These are phyloP conservation scores for Rosa hybrid DNA, from an alignment of 331 rosid species.

Conservation along the genomic window DNA sequence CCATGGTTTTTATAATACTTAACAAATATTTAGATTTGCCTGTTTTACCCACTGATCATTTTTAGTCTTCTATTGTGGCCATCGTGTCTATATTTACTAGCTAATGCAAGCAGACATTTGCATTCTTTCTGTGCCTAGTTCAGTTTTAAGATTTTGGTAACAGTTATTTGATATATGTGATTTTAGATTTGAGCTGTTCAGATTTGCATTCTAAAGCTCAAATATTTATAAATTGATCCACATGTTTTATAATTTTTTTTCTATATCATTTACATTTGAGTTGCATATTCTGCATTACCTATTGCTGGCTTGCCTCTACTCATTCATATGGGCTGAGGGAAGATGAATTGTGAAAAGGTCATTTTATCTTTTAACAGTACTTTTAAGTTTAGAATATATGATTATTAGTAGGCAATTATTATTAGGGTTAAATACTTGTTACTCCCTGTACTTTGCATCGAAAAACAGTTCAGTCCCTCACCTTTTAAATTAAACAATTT, in stretches of 20 bases:
- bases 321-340: not conserved
- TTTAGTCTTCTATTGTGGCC: not conserved
- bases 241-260: not conserved
- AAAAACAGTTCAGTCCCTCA: too few relatives aligned
- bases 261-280: not conserved
- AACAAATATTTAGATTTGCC: constrained; percentile 36
- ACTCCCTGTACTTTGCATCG: too few relatives aligned
- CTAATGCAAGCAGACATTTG: not conserved
- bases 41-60: not conserved
- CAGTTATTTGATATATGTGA: not conserved
- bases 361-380: not conserved
- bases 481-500: too few relatives aligned
- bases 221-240: not conserved
- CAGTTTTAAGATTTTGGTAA: not conserved
- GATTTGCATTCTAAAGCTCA: not conserved
- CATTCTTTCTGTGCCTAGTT: not conserved
- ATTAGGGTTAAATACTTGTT: too few relatives aligned
- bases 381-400: not conserved
- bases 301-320: not conserved
- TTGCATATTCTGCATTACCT: constrained; percentile 1
- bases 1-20: constrained; percentile 85
- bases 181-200: not conserved
- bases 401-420: not conserved
- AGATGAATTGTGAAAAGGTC: not conserved
- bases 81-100: not conserved